Evolutionary conservation across 805 yeast genomes (phyloP).

Genomic region (Brettanomyces sp.): DNA sequence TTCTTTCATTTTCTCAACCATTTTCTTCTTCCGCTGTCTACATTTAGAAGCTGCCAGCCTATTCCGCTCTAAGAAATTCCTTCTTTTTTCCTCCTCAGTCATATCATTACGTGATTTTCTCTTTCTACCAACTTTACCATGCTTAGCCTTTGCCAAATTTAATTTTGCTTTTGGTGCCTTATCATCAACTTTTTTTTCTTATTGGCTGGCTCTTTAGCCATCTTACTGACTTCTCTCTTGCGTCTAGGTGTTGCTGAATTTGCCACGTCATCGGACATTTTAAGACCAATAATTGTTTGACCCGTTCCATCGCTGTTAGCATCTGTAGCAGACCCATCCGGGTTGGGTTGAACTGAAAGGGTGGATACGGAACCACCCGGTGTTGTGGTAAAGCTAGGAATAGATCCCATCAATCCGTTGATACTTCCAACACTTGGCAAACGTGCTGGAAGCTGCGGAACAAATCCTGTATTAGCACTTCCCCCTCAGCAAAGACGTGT

Average conservation of each 20-base stretch:
- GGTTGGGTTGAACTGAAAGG: not conserved
- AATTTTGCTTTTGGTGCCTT: not conserved
- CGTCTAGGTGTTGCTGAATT: not conserved
- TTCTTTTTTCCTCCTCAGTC: slow-evolving; percentile 67
- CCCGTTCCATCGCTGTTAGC: not conserved
- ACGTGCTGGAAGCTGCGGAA: not conserved
- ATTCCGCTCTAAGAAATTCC: slow-evolving; percentile 80
- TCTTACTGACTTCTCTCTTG: not conserved
- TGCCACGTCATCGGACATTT: not conserved
- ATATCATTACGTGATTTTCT: slow-evolving; percentile 8
- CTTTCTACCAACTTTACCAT: slow-evolving; percentile 1
- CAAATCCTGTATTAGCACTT: too few relatives aligned
- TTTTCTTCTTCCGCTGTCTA: slow-evolving; percentile 87
- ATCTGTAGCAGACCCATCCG: not conserved
- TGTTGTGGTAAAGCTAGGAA: not conserved
- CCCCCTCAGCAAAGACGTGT: too few relatives aligned
- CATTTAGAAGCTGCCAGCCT: slow-evolving; percentile 96
- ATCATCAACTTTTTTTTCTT: not conserved
- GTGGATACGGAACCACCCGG: not conserved
- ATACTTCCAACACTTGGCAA: not conserved
- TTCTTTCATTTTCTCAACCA: slow-evolving; percentile 71
- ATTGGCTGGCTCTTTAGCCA: not conserved
- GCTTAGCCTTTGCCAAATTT: not conserved
- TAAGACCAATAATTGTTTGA: not conserved
- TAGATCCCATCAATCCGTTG: not conserved